phyloP scores from a whole-genome alignment of 2,329 filamentous ascomycete species.

The Gremmenia infestans region DNA sequence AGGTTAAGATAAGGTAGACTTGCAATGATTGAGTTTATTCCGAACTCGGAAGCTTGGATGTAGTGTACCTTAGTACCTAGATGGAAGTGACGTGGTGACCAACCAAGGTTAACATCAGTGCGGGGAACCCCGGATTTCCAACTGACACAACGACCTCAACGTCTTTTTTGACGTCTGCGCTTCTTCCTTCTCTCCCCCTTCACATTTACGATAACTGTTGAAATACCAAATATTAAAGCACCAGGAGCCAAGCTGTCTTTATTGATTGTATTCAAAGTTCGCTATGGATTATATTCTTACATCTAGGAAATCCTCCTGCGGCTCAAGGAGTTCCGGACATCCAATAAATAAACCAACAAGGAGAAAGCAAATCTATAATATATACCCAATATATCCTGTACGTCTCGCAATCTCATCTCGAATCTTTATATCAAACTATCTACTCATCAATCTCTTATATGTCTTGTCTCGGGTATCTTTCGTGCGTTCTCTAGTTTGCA shows the following conservation, averaged over 20 bases:
- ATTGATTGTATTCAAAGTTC: neutral
- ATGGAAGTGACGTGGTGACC: neutral
- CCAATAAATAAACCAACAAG: neutral
- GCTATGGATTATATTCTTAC: slow-evolving; percentile 9
- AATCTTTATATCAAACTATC: slow-evolving; percentile 5
- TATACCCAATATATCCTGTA: neutral
- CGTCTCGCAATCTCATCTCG: neutral
- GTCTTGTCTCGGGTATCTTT: slow-evolving; percentile 10
- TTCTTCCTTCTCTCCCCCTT: neutral
- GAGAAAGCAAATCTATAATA: slow-evolving; percentile 3
- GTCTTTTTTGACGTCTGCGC: neutral
- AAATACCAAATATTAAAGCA: no score
- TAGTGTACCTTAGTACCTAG: no score
- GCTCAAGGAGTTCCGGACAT: neutral
- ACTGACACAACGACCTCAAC: neutral
- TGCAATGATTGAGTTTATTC: neutral
- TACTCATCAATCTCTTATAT: slow-evolving; percentile 9
- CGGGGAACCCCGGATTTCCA: neutral
- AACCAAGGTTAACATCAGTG: neutral
- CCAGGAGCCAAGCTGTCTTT: no score
- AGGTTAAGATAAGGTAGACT: neutral
- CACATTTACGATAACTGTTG: no score
- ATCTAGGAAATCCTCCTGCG: slow-evolving; percentile 1
- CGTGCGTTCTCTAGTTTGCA: slow-evolving; percentile 20
- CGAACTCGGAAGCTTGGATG: neutral